A percentile compares a stretch with the other conserved stretches of the same genome.
Conservation (phyloP, 495 filamentous ascomycete genomes). For the Podospora sp. region DNA sequence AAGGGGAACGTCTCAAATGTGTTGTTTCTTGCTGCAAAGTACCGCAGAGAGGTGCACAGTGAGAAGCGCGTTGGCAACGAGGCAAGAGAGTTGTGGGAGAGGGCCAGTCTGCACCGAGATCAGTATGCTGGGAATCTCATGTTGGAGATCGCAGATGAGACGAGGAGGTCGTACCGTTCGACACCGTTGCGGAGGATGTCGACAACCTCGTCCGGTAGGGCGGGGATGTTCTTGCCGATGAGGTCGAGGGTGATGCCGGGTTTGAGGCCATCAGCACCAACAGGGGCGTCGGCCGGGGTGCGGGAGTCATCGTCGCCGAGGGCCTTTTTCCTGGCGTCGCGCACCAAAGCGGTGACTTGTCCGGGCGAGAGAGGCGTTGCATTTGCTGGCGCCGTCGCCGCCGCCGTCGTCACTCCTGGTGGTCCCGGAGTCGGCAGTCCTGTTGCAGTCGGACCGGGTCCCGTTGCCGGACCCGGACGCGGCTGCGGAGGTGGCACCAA, state of each 20-base stretch:
- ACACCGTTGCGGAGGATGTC: conserved; percentile 80
- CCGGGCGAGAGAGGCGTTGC: conserved; percentile 34
- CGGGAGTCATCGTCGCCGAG: conserved; percentile 55
- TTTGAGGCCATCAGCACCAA: conserved; percentile 58
- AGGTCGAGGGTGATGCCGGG: conserved; percentile 75
- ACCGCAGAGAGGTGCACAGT: conserved; percentile 73
- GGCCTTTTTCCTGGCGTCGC: conserved; percentile 59
- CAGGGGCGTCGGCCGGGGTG: conserved; percentile 43
- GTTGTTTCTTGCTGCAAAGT: conserved; percentile 79
- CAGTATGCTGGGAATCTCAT: background rate
- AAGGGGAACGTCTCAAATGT: conserved; percentile 74
- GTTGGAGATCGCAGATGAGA: background rate
- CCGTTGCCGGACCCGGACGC: background rate
- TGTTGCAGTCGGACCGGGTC: background rate
- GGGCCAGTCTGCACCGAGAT: conserved; percentile 58
- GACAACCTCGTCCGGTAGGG: conserved; percentile 74
- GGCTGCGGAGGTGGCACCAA: conserved; percentile 15
- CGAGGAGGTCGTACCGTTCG: conserved; percentile 60
- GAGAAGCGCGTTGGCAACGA: conserved; percentile 70
- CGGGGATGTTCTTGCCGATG: conserved; percentile 68
- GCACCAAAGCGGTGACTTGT: conserved; percentile 48
- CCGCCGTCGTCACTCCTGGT: background rate
- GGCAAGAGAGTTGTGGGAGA: conserved; percentile 75
- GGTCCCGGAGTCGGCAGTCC: background rate
- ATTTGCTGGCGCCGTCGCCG: conserved; percentile 3